Percentiles rank a stretch among this genome's conserved stretches.
Evolutionary conservation across 2,329 filamentous ascomycete species (phyloP).

Genomic region (Truncatella angustata): DNA sequence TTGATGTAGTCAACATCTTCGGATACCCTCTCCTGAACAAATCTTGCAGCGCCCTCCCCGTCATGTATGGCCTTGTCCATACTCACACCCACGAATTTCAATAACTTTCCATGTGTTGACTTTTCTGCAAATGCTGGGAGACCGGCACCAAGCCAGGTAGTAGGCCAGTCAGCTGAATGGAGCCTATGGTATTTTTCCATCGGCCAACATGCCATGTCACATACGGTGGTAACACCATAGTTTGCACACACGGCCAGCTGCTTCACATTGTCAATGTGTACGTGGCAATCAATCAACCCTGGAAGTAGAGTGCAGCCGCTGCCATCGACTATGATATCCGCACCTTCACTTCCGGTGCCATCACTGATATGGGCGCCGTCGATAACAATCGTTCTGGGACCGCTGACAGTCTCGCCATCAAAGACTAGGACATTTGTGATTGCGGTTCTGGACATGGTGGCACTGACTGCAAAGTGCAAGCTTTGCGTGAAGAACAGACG

Average conservation of each 20-base stretch:
- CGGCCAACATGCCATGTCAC: constrained; percentile 12
- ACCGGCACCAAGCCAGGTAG: constrained; percentile 16
- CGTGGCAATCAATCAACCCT: constrained; percentile 24
- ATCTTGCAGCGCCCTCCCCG: constrained; percentile 15
- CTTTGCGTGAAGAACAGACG: too few relatives aligned
- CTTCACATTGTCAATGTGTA: constrained; percentile 17
- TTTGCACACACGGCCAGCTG: constrained; percentile 18
- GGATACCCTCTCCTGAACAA: constrained; percentile 16
- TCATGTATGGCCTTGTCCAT: constrained; percentile 14
- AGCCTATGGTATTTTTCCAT: constrained; percentile 12
- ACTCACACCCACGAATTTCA: constrained; percentile 13
- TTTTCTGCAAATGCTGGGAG: constrained; percentile 18
- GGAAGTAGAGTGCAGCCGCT: constrained; percentile 21
- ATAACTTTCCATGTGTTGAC: constrained; percentile 15
- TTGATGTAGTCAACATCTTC: constrained; percentile 28
- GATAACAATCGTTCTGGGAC: constrained; percentile 16
- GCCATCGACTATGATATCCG: constrained; percentile 16
- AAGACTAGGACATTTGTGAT: constrained; percentile 22
- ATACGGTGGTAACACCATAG: constrained; percentile 8
- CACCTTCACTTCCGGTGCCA: constrained; percentile 8
- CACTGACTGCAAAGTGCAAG: too few relatives aligned
- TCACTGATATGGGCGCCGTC: constrained; percentile 17
- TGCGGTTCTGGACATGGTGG: constrained; percentile 14
- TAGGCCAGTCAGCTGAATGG: constrained; percentile 14
- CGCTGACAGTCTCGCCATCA: constrained; percentile 16